Evolutionary conservation across 2,329 filamentous ascomycete species (phyloP).

Genomic region (Sclerotinia borealis): DNA sequence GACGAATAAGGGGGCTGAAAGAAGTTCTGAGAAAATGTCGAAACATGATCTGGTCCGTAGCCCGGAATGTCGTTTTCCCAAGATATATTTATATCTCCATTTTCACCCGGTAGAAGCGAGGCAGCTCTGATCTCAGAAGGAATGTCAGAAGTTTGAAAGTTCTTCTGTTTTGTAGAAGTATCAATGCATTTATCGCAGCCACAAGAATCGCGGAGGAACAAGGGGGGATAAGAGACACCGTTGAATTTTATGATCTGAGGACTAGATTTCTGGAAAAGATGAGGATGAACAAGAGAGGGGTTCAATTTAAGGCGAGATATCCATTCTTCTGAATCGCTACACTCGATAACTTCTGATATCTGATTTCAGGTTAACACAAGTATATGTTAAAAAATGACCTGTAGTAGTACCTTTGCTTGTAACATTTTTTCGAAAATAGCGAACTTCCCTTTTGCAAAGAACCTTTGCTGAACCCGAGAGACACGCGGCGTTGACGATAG

Average conservation of each 20-base stretch:
- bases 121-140: constrained; percentile 41
- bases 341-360: not conserved
- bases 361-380: not conserved
- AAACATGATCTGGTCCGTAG: constrained; percentile 25
- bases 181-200: constrained; percentile 51
- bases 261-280: not conserved
- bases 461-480: not conserved
- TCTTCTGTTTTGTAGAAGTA: constrained; percentile 54
- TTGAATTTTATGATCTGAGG: not conserved
- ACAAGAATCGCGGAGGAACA: constrained; percentile 52
- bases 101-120: constrained; percentile 32
- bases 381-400: not conserved
- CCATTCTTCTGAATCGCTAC: not conserved
- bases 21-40: constrained; percentile 21
- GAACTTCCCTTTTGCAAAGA: too few species aligned
- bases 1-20: constrained; percentile 6
- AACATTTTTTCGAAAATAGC: too few species aligned
- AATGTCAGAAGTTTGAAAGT: constrained; percentile 60
- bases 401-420: not conserved
- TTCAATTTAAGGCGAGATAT: not conserved
- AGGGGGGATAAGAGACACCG: not conserved
- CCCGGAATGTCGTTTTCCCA: constrained; percentile 51
- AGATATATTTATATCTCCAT: constrained; percentile 41
- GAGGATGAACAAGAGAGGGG: not conserved
- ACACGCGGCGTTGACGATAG: not conserved